phyloP scores from a whole-genome alignment of 306 rosid genomes.

The Trifolium fragiferum region DNA sequence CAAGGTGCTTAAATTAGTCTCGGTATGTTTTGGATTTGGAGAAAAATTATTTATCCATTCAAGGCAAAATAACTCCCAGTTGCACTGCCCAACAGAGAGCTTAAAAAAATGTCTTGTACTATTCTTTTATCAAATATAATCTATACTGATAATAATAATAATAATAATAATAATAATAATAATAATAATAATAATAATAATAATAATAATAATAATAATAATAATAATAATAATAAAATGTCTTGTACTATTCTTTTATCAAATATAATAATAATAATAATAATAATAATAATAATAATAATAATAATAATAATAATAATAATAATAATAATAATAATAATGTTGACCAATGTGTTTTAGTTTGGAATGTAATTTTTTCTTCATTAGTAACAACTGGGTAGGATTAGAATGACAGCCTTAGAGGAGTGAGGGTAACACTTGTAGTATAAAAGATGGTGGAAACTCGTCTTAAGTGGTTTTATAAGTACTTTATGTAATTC shows the following conservation, averaged over 20 bases:
- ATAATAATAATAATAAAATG: background rate
- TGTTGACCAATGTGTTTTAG: conserved; percentile 1
- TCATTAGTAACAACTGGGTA: conserved; percentile 2
- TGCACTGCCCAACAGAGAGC: conserved; percentile 14
- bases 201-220: no score
- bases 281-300: no score
- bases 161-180: no score
- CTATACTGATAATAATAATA: no score
- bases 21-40: conserved; percentile 29
- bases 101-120: conserved; percentile 3
- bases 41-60: conserved; percentile 18
- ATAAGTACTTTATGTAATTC: background rate
- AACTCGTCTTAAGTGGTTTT: no score
- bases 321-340: background rate
- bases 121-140: background rate
- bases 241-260: conserved; percentile 1
- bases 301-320: no score
- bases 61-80: conserved; percentile 19
- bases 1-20: background rate
- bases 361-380: conserved; percentile 1
- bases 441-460: no score
- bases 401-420: no score
- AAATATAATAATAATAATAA: no score
- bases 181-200: no score
- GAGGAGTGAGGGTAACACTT: no score